phyloP scores from a whole-genome alignment of 2,329 filamentous ascomycete genomes.

The Pseudogymnoascus sp. region DNA sequence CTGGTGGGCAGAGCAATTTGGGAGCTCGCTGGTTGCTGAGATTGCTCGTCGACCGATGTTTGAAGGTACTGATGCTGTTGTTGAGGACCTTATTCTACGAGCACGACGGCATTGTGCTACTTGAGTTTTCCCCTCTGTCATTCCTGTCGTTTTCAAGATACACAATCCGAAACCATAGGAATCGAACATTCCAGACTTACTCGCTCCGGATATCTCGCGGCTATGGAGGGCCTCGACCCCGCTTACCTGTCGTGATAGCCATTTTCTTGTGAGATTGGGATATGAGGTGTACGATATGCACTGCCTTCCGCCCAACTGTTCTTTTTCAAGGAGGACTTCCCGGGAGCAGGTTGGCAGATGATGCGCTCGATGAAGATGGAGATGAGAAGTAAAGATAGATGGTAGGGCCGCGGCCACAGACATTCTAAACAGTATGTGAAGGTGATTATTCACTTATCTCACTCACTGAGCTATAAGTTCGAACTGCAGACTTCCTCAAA shows the following conservation, averaged over 20 bases:
- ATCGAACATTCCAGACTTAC: no score
- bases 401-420: not conserved
- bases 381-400: not conserved
- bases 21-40: conserved; percentile 14
- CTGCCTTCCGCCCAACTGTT: not conserved
- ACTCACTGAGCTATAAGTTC: not conserved
- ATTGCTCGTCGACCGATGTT: conserved; percentile 8
- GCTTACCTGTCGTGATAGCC: conserved; percentile 78
- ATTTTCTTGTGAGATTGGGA: conserved; percentile 84
- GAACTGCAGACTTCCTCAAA: not conserved
- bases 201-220: no score
- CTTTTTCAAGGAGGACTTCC: not conserved
- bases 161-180: no score
- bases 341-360: not conserved
- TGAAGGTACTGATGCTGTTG: not conserved
- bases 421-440: not conserved
- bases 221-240: conserved; percentile 59
- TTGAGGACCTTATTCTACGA: not conserved
- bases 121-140: no score
- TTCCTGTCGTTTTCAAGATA: no score
- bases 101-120: not conserved
- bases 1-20: conserved; percentile 17
- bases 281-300: conserved; percentile 27
- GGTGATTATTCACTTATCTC: not conserved
- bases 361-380: not conserved